Conservation (phyloP, 1,139 yeast species). For the Debaryomyces udenii region DNA sequence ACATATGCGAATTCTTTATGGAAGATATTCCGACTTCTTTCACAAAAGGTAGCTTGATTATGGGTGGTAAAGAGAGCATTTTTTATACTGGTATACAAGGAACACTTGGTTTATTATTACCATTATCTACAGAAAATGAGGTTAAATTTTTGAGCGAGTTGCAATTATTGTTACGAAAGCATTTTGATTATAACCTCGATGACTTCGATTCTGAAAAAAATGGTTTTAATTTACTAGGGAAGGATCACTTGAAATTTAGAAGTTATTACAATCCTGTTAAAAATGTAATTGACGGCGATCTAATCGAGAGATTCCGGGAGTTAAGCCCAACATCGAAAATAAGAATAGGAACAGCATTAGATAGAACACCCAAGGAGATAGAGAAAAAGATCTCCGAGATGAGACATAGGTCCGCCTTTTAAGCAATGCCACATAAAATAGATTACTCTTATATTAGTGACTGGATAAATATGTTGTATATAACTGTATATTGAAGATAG, state of each 20-base stretch:
- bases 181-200: constrained; percentile 30
- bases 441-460: constrained; percentile 3
- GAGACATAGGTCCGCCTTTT: constrained; percentile 52
- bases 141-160: constrained; percentile 59
- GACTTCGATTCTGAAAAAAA: constrained; percentile 29
- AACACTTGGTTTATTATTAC: constrained; percentile 71
- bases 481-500: neutral
- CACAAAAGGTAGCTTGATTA: constrained; percentile 51
- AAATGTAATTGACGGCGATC: constrained; percentile 84
- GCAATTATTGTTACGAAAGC: constrained; percentile 51
- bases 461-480: constrained; percentile 8
- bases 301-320: constrained; percentile 59
- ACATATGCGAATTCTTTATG: constrained; percentile 62
- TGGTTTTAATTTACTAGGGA: constrained; percentile 49
- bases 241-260: constrained; percentile 70
- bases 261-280: constrained; percentile 80
- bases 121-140: constrained; percentile 67
- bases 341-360: constrained; percentile 55
- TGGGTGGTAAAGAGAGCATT: constrained; percentile 69
- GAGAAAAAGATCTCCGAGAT: constrained; percentile 63
- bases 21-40: constrained; percentile 75
- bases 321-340: constrained; percentile 44
- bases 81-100: constrained; percentile 82
- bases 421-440: no score
- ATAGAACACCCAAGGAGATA: constrained; percentile 60